Conservation (phyloP, 2,329 filamentous ascomycete genomes). For the Neonectria ditissima region DNA sequence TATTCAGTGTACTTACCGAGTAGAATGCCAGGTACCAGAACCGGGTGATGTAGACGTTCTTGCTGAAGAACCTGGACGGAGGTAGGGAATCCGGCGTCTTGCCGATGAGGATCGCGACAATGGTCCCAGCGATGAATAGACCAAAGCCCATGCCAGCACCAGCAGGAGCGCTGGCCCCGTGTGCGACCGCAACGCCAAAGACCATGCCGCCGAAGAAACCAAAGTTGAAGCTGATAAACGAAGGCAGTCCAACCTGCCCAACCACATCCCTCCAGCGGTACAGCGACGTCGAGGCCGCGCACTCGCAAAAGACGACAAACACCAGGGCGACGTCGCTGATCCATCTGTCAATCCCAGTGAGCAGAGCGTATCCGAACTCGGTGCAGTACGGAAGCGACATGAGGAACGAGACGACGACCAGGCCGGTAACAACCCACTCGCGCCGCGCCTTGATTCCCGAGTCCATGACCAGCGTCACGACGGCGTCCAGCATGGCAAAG, state of each 20-base stretch:
- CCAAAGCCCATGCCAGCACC: conserved; percentile 66
- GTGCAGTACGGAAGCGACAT: conserved; percentile 68
- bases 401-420: conserved; percentile 64
- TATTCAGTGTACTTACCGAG: conserved; percentile 57
- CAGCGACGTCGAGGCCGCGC: conserved; percentile 63
- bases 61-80: conserved; percentile 57
- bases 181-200: conserved; percentile 62
- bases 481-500: conserved; percentile 69
- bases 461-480: conserved; percentile 66
- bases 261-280: conserved; percentile 64
- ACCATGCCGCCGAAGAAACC: conserved; percentile 67
- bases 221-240: conserved; percentile 60
- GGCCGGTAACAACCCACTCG: conserved; percentile 60
- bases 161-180: conserved; percentile 56
- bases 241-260: conserved; percentile 56
- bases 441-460: conserved; percentile 52
- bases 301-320: conserved; percentile 66
- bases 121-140: conserved; percentile 58
- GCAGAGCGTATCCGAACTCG: conserved; percentile 67
- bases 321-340: conserved; percentile 66
- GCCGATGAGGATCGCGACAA: conserved; percentile 55
- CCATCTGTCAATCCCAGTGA: conserved; percentile 67
- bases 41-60: conserved; percentile 51
- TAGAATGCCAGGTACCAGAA: conserved; percentile 68
- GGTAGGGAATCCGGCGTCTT: conserved; percentile 54